Evolutionary conservation across 1,139 yeast genomes (phyloP).

Genomic region (Kurtzmaniella quercitrusa): DNA sequence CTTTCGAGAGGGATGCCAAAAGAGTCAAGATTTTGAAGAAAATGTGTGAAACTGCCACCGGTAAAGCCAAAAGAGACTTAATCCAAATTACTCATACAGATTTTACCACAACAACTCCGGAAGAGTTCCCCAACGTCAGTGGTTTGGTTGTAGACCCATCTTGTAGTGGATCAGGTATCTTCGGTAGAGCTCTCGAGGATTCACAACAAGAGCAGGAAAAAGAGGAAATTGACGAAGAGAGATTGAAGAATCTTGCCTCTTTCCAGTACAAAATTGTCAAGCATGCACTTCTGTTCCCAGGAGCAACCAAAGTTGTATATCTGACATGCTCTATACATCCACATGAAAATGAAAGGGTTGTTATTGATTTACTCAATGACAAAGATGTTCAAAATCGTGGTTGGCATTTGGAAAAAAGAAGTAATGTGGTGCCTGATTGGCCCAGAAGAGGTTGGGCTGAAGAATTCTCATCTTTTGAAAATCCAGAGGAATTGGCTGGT

Average conservation of each 20-base stretch:
- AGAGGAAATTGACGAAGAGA: conserved; percentile 46
- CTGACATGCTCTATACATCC: conserved; percentile 95
- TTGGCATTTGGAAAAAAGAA: conserved; percentile 68
- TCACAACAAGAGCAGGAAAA: conserved; percentile 34
- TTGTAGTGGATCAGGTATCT: conserved; percentile 96
- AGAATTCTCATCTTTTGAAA: conserved; percentile 55
- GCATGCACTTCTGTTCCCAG: conserved; percentile 83
- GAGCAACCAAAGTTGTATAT: conserved; percentile 75
- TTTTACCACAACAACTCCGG: conserved; percentile 68
- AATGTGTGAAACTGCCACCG: conserved; percentile 83
- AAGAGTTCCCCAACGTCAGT: conserved; percentile 59
- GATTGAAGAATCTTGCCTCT: conserved; percentile 71
- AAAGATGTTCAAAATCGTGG: conserved; percentile 56
- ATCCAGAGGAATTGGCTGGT: conserved; percentile 58
- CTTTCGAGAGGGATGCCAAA: conserved; percentile 80
- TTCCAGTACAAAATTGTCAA: conserved; percentile 84
- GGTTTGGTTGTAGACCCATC: conserved; percentile 94
- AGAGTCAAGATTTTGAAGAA: conserved; percentile 69
- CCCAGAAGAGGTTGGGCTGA: conserved; percentile 72
- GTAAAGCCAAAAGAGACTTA: conserved; percentile 35
- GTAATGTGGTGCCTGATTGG: conserved; percentile 77
- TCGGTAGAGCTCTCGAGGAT: conserved; percentile 72
- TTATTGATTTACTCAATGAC: conserved; percentile 68
- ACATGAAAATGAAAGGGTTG: conserved; percentile 91
- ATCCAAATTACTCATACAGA: conserved; percentile 78